Base-by-base conservation (phyloP, 2,329 filamentous ascomycete species). In the Trichoderma polysporum region DNA sequence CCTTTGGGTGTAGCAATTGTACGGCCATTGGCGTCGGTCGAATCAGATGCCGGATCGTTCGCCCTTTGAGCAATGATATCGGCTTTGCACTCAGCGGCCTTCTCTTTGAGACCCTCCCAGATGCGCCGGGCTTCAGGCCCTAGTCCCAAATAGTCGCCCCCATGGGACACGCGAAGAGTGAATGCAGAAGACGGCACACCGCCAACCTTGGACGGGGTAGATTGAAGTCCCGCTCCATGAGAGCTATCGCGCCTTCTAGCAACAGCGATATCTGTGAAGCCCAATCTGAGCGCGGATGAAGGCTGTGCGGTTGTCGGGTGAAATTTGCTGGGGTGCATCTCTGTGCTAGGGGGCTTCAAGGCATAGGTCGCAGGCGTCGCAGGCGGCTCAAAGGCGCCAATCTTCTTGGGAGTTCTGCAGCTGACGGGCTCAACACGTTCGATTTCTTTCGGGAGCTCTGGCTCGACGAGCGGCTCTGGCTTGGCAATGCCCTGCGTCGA, bases 241-340 rank as follows among this genome's bases (percentile, higher is more conserved):
- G 72, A 74, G 66, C 80, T 81, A 22, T 78, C 77, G 0, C 67
- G 60, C 31, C 57, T 47, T 12, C 47, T 33, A 13, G 58, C 45
- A 12, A 25, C 45, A 69, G 86, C 88, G 76, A 95, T 89, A 70
- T 92, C 90, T 68, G 87, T 87, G 78, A 97, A 97, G 17, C 94
- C 94, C 25, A 97, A 84, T 74, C 91, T 88, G 50, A 95, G 83
- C 6, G 91, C 93, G 12, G 93, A 93, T 29, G 95, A 93, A 2
- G 90, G 87, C 52, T 91, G 83, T 63, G 91, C 91, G 69, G 88
- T 90, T 25, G 91, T 94, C 70, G 87, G 85, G 66, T 95, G 92
- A 66, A 88, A 87, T 75, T 91, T 91, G 81, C 91, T 91, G 9
- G 94, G 94, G 76, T 97, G 94, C 94, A 97, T 97, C 77, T 97